Conservation (phyloP, 306 rosid species). For the Styphnolobium japonicum region DNA sequence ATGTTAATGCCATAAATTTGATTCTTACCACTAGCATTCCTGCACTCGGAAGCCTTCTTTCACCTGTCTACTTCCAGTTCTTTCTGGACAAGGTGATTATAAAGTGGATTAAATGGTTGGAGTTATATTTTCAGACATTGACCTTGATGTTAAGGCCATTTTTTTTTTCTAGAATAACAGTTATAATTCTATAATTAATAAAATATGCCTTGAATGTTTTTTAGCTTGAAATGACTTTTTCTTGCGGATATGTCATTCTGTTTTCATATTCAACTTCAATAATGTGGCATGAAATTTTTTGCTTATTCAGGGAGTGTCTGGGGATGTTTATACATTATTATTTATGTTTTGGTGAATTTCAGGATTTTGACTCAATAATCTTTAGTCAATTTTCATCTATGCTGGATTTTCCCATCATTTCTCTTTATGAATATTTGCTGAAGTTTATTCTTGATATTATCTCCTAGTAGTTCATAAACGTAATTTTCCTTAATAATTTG, state of each 20-base stretch:
- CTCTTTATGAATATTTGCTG: not conserved
- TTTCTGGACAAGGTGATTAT: slow-evolving; percentile 88
- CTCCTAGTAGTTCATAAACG: not conserved
- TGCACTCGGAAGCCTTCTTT: slow-evolving; percentile 89
- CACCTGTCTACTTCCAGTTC: slow-evolving; percentile 94
- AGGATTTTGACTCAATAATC: not conserved
- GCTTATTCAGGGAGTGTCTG: not conserved
- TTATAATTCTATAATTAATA: not conserved
- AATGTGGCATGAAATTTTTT: not conserved
- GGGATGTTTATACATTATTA: not conserved
- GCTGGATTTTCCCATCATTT: slow-evolving; percentile 1
- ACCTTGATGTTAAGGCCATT: slow-evolving; percentile 15
- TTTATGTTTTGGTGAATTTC: not conserved
- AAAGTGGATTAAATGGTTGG: not conserved
- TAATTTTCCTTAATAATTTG: slow-evolving; percentile 9
- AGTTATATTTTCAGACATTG: slow-evolving; percentile 4
- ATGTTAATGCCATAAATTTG: slow-evolving; percentile 92
- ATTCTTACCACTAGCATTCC: slow-evolving; percentile 91
- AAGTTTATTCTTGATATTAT: slow-evolving; percentile 9
- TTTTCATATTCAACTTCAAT: slow-evolving; percentile 16
- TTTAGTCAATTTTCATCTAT: not conserved
- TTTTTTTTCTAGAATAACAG: not conserved
- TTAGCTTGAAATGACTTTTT: not conserved
- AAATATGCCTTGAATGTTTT: not conserved
- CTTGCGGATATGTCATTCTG: not conserved